Percentiles rank a stretch among this genome's conserved stretches.
phyloP scores from a whole-genome alignment of 768 basidiomycete species.

The Lactarius indigo region DNA sequence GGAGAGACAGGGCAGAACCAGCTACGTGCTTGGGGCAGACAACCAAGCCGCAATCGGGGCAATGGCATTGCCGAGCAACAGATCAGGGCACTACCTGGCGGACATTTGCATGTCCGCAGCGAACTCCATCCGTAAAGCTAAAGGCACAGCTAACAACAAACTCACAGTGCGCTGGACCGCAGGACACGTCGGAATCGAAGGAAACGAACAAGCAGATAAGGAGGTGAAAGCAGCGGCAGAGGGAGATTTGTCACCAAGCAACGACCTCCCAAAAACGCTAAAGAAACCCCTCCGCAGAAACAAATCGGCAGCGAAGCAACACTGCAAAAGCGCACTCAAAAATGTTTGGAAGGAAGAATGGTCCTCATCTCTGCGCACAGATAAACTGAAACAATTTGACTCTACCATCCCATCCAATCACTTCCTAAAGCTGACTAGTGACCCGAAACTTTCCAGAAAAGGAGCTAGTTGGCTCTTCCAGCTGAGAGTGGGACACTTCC shows the following conservation, averaged over 20 bases:
- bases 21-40: not conserved
- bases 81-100: not conserved
- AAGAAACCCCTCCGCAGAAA: not conserved
- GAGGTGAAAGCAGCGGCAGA: not conserved
- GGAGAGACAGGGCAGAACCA: not conserved
- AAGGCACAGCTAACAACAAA: not conserved
- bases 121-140: not conserved
- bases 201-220: not conserved
- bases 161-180: not conserved
- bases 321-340: not conserved
- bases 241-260: not conserved
- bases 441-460: too few species aligned
- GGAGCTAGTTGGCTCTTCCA: not conserved
- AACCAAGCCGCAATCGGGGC: not conserved
- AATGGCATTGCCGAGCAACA: too few species aligned
- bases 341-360: not conserved
- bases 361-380: not conserved
- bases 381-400: too few species aligned
- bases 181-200: not conserved
- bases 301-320: not conserved
- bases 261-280: not conserved
- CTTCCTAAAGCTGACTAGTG: too few species aligned
- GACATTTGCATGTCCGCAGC: not conserved
- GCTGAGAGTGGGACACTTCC: not conserved
- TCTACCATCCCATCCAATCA: too few species aligned